Conservation (phyloP, 139 green algal genomes). For the Raphidocelis subcapitata region DNA sequence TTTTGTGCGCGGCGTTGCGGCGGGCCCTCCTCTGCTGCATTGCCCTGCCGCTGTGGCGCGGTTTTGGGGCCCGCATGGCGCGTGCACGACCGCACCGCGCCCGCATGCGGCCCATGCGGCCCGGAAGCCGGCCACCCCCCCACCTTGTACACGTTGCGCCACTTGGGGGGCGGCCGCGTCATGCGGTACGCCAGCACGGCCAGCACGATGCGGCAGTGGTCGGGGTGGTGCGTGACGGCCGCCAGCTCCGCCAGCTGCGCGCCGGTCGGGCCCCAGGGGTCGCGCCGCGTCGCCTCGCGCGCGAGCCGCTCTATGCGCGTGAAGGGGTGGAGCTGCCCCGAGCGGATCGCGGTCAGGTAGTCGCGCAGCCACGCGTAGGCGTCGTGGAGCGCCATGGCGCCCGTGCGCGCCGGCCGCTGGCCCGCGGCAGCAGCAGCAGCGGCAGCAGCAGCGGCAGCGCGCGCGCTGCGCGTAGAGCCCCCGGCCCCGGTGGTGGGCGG, state of each 20-base stretch:
- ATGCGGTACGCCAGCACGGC: slow-evolving; percentile 70
- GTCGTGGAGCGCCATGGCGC: not conserved
- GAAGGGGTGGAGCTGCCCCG: slow-evolving; percentile 59
- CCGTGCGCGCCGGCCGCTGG: no score
- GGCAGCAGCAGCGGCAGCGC: no score
- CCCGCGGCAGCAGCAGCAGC: no score
- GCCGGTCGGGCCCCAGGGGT: slow-evolving; percentile 77
- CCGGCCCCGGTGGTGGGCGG: no score
- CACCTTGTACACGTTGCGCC: slow-evolving; percentile 85
- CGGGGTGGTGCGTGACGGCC: slow-evolving; percentile 40
- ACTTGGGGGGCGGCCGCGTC: slow-evolving; percentile 62
- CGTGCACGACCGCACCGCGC: no score
- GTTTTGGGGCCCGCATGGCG: slow-evolving; percentile 1
- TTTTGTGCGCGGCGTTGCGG: not conserved
- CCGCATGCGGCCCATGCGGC: no score
- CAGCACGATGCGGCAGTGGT: slow-evolving; percentile 59
- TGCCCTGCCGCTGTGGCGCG: not conserved
- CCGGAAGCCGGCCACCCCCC: not conserved
- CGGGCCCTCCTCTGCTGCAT: no score
- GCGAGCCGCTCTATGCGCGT: slow-evolving; percentile 59
- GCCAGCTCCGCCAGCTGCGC: slow-evolving; percentile 68
- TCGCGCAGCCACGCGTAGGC: slow-evolving; percentile 60
- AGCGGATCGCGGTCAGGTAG: slow-evolving; percentile 71
- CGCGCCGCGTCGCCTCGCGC: slow-evolving; percentile 71
- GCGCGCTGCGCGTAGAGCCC: no score